Evolutionary conservation across 306 rosid species (phyloP).

Genomic region (Lathyrus tuberosus): DNA sequence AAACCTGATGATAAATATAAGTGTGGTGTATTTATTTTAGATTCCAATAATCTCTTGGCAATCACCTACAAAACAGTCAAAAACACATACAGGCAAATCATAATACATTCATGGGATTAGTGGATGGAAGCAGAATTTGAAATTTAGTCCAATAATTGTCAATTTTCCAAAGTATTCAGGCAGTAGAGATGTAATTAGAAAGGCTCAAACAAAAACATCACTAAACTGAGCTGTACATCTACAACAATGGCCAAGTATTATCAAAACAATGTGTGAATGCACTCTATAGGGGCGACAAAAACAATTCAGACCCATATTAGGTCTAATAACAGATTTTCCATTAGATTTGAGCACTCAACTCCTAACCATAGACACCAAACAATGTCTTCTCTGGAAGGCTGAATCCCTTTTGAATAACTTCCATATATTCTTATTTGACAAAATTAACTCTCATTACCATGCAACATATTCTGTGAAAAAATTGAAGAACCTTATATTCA

Average conservation of each 20-base stretch:
- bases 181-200: conserved; percentile 29
- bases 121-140: conserved; percentile 32
- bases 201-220: conserved; percentile 11
- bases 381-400: neutral
- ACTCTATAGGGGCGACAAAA: conserved; percentile 21
- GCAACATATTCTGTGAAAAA: conserved; percentile 30
- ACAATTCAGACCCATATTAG: conserved; percentile 16
- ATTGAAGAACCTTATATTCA: conserved; percentile 21
- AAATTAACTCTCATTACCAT: conserved; percentile 23
- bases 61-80: conserved; percentile 67
- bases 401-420: conserved; percentile 12
- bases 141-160: conserved; percentile 11
- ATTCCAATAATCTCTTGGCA: conserved; percentile 87
- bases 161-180: neutral
- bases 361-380: conserved; percentile 26
- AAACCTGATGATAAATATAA: conserved; percentile 87
- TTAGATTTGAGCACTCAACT: conserved; percentile 24
- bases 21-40: conserved; percentile 90
- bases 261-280: neutral
- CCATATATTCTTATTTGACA: conserved; percentile 16
- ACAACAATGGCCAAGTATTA: conserved; percentile 3
- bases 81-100: conserved; percentile 22
- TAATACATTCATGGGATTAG: neutral
- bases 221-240: conserved; percentile 7
- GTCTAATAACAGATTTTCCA: conserved; percentile 15